Conservation (phyloP, 805 yeast species). For the Ascoidea asiatica region DNA sequence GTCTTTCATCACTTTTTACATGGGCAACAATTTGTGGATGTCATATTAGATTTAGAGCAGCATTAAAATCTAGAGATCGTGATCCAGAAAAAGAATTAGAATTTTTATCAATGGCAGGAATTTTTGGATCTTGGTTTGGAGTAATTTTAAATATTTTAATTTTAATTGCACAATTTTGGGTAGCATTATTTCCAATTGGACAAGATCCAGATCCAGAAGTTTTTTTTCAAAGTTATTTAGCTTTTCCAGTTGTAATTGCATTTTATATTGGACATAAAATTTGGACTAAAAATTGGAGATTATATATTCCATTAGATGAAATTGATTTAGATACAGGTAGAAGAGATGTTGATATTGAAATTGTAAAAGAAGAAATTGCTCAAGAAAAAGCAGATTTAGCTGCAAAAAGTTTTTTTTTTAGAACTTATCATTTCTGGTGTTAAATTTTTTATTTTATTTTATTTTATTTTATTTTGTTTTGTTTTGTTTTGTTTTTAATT, state of each 20-base stretch:
- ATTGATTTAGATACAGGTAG: constrained; percentile 56
- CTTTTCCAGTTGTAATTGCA: constrained; percentile 29
- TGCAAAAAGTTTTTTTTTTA: constrained; percentile 30
- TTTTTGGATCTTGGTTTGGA: constrained; percentile 28
- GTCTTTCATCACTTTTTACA: constrained; percentile 32
- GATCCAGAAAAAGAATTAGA: constrained; percentile 23
- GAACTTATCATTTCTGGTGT: constrained; percentile 48
- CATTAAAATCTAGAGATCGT: constrained; percentile 28
- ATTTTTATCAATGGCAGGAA: constrained; percentile 28
- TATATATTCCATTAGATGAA: constrained; percentile 29
- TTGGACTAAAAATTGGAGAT: constrained; percentile 31
- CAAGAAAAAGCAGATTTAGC: constrained; percentile 41
- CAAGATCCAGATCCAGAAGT: constrained; percentile 16
- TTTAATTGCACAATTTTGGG: constrained; percentile 32
- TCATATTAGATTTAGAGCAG: constrained; percentile 31
- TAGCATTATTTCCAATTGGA: constrained; percentile 32
- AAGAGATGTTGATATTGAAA: constrained; percentile 43
- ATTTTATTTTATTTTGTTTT: not conserved
- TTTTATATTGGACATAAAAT: constrained; percentile 31
- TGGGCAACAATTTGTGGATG: constrained; percentile 34
- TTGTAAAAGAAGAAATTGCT: constrained; percentile 38
- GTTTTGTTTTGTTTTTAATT: too few species aligned
- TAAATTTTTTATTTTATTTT: constrained; percentile 13
- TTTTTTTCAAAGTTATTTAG: constrained; percentile 33
- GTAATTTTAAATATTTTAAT: constrained; percentile 21